Evolutionary conservation across 176 grass and related monocot species (phyloP).

Genomic region (Elaeis guineensis): DNA sequence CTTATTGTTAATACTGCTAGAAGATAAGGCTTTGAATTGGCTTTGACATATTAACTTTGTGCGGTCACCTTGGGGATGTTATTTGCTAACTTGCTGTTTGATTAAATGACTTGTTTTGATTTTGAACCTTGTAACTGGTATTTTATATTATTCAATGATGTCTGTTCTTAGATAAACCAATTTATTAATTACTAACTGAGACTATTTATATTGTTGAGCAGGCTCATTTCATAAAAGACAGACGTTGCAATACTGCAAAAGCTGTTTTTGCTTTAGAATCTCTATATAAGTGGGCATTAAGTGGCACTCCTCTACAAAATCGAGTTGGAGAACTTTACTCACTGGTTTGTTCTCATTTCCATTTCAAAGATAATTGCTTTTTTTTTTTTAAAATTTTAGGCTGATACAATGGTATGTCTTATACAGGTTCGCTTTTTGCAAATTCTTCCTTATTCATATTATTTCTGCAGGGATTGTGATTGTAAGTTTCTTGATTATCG

Average conservation of each 20-base stretch:
- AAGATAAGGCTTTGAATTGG: too few relatives aligned
- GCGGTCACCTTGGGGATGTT: too few relatives aligned
- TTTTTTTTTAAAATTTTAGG: conserved; percentile 25
- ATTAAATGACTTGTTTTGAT: too few relatives aligned
- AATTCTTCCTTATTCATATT: conserved; percentile 80
- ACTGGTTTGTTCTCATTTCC: conserved; percentile 40
- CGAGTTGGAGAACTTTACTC: conserved; percentile 98
- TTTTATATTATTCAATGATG: too few relatives aligned
- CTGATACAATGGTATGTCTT: conserved; percentile 21
- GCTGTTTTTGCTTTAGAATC: conserved; percentile 83
- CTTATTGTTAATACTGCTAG: too few relatives aligned
- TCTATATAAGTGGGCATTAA: conserved; percentile 87
- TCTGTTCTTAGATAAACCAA: too few relatives aligned
- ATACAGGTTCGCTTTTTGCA: conserved; percentile 87
- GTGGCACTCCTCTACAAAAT: conserved; percentile 96
- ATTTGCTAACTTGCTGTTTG: too few relatives aligned
- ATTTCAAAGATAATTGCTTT: conserved; percentile 8
- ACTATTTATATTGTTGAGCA: conserved; percentile 8
- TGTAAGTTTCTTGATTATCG: conserved; percentile 65
- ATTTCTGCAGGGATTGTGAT: conserved; percentile 92
- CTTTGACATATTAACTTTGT: too few relatives aligned
- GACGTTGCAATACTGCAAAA: conserved; percentile 71
- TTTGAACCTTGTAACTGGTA: too few relatives aligned
- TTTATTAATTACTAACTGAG: too few relatives aligned
- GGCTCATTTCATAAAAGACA: conserved; percentile 97